These are phyloP conservation scores for Podaxis carcinomalis DNA, from an alignment of 768 basidiomycete genomes.

Conservation along the genomic window DNA sequence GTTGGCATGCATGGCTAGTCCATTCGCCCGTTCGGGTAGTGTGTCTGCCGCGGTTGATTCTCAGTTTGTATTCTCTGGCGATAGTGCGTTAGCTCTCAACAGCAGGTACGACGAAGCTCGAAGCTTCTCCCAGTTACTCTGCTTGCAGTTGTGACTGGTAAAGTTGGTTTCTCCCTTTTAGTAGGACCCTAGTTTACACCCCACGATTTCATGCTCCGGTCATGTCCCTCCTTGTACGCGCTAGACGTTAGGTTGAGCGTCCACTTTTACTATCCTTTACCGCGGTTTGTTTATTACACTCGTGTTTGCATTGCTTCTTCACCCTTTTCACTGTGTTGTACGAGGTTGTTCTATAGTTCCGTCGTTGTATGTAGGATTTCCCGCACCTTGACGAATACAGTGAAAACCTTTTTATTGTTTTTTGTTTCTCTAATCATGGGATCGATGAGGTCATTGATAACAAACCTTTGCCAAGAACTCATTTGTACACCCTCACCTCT, in stretches of 20 bases:
- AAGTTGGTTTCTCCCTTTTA: background rate
- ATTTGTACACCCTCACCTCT: background rate
- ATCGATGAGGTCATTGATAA: constrained; percentile 1
- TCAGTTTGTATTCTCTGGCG: constrained; percentile 6
- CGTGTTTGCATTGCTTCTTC: constrained; percentile 8
- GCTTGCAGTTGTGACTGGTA: constrained; percentile 5
- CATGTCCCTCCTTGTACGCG: constrained; percentile 4
- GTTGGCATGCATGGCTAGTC: constrained; percentile 32
- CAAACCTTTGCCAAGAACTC: background rate
- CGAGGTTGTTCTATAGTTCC: constrained; percentile 23
- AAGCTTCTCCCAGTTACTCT: constrained; percentile 20
- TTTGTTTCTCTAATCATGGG: background rate
- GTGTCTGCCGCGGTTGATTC: constrained; percentile 20
- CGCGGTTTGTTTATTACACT: background rate
- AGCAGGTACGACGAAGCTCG: constrained; percentile 23
- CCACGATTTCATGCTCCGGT: constrained; percentile 8
- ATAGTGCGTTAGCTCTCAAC: constrained; percentile 13
- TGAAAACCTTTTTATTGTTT: constrained; percentile 5
- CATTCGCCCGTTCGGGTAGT: constrained; percentile 21
- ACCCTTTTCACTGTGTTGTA: constrained; percentile 36
- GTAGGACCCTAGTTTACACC: background rate
- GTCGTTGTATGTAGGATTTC: constrained; percentile 7
- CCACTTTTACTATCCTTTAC: background rate
- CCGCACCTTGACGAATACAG: constrained; percentile 9
- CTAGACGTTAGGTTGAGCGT: constrained; percentile 10